phyloP scores from a whole-genome alignment of 352 stramenopile species.

The Phytophthora parvispora region DNA sequence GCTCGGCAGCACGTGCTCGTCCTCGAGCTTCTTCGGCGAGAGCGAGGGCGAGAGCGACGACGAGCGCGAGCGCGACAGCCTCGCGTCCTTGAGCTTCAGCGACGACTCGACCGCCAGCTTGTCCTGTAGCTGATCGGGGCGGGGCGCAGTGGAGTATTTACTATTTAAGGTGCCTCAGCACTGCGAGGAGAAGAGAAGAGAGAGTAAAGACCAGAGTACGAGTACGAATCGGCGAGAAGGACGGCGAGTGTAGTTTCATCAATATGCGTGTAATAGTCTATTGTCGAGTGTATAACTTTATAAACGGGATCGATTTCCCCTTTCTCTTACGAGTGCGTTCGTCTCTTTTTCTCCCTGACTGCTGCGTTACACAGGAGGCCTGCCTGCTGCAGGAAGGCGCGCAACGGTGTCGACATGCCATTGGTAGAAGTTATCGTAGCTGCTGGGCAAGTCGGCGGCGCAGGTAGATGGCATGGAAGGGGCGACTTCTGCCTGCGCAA shows the following conservation, averaged over 20 bases:
- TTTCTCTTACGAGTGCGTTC: constrained; percentile 10
- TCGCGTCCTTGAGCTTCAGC: constrained; percentile 28
- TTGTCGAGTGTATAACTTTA: constrained; percentile 25
- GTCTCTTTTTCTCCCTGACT: background rate
- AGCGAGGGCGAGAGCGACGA: constrained; percentile 32
- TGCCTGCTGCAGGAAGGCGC: constrained; percentile 4
- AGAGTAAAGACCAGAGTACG: background rate
- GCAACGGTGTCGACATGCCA: constrained; percentile 10
- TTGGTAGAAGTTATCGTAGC: background rate
- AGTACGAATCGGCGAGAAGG: background rate
- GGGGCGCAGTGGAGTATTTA: constrained; percentile 43
- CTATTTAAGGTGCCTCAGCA: constrained; percentile 53
- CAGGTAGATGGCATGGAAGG: constrained; percentile 17
- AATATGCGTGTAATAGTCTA: constrained; percentile 24
- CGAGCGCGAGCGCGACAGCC: constrained; percentile 9
- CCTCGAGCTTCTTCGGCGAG: constrained; percentile 30
- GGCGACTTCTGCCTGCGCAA: background rate
- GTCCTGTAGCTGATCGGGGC: constrained; percentile 19
- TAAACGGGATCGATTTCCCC: constrained; percentile 12
- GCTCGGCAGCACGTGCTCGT: constrained; percentile 29
- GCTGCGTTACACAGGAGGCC: constrained; percentile 10
- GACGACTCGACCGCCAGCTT: constrained; percentile 35
- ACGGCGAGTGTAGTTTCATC: constrained; percentile 16
- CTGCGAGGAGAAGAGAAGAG: constrained; percentile 20
- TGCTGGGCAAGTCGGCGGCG: constrained; percentile 3